Percentiles rank a stretch among this genome's conserved stretches.
Conservation (phyloP, 1,284 basidiomycete species). For the Marasmius tenuissimus region DNA sequence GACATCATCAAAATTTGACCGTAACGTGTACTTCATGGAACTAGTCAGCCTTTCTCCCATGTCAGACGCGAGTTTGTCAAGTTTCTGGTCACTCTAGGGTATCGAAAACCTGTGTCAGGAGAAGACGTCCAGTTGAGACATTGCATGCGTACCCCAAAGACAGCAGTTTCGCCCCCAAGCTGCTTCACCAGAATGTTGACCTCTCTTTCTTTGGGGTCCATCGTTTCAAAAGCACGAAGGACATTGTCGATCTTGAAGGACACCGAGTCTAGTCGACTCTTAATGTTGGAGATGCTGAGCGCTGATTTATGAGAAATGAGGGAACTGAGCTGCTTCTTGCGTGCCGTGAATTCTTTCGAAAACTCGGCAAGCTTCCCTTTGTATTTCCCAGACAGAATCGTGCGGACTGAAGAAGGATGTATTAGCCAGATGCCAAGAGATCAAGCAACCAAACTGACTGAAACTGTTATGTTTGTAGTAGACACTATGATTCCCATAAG, state of each 20-base stretch:
- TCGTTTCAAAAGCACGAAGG: constrained; percentile 12
- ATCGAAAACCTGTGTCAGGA: constrained; percentile 1
- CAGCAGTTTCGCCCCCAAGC: not conserved
- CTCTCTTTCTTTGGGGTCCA: constrained; percentile 13
- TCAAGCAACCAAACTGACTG: not conserved
- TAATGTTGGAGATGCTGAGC: constrained; percentile 6
- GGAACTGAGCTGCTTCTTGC: constrained; percentile 13
- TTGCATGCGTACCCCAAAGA: not conserved
- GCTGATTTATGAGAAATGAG: constrained; percentile 15
- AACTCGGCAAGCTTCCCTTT: constrained; percentile 13
- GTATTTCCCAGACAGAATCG: constrained; percentile 11
- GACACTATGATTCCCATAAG: not conserved
- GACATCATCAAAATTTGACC: not conserved
- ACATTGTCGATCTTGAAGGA: constrained; percentile 15
- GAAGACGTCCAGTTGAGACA: not conserved
- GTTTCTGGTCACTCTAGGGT: constrained; percentile 5
- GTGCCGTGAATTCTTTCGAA: constrained; percentile 8
- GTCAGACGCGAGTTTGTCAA: constrained; percentile 4
- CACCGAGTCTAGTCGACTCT: constrained; percentile 5
- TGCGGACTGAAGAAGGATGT: not conserved
- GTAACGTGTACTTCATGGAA: constrained; percentile 4
- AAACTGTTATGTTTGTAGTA: constrained; percentile 1
- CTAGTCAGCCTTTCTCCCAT: constrained; percentile 8
- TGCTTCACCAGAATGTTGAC: constrained; percentile 5
- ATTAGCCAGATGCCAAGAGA: not conserved